phyloP scores from a whole-genome alignment of 2,329 filamentous ascomycete species.

The Ophiostoma sp. region DNA sequence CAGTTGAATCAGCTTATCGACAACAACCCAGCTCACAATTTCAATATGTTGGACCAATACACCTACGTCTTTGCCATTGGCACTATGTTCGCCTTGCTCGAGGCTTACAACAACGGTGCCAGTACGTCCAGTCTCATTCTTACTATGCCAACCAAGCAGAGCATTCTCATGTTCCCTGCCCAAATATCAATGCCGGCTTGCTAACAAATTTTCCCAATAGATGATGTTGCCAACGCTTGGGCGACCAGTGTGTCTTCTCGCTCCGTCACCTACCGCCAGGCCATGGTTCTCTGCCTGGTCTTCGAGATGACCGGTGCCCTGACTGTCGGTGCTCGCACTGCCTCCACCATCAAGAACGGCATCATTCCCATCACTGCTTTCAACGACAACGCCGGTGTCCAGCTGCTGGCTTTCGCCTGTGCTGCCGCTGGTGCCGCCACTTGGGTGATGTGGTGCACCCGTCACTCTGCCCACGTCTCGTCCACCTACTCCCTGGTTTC shows the following conservation, averaged over 20 bases:
- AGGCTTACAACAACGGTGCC: constrained; percentile 74
- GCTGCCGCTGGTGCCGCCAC: constrained; percentile 59
- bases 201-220: constrained; percentile 35
- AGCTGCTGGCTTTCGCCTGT: constrained; percentile 63
- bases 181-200: neutral
- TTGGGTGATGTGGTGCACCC: constrained; percentile 79
- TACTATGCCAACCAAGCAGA: neutral
- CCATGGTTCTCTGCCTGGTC: constrained; percentile 59
- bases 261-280: constrained; percentile 65
- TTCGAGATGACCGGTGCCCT: constrained; percentile 66
- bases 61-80: constrained; percentile 70
- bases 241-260: constrained; percentile 77
- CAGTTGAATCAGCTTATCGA: constrained; percentile 8
- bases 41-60: constrained; percentile 50
- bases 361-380: constrained; percentile 61
- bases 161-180: neutral
- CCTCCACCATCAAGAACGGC: constrained; percentile 74
- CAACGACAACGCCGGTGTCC: constrained; percentile 56
- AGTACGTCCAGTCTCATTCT: constrained; percentile 46
- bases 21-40: neutral
- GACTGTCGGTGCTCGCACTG: constrained; percentile 62
- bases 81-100: constrained; percentile 69
- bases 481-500: constrained; percentile 69
- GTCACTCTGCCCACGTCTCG: constrained; percentile 66
- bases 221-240: constrained; percentile 82